phyloP scores from a whole-genome alignment of 805 yeast species.

The Cyberlindnera japonica region DNA sequence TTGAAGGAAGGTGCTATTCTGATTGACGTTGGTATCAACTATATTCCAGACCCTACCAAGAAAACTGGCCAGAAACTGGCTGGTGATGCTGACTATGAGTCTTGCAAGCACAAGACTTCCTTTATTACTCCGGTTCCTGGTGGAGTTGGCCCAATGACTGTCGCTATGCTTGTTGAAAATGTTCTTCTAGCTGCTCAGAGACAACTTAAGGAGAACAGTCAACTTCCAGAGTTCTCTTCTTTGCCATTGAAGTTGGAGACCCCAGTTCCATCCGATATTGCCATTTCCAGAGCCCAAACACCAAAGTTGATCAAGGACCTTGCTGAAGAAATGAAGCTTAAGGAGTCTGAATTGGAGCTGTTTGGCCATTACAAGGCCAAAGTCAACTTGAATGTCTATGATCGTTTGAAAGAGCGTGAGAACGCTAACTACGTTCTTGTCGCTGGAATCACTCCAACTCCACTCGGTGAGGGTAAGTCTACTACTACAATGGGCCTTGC shows the following conservation, averaged over 20 bases:
- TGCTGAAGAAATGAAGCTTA: constrained; percentile 66
- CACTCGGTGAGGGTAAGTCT: constrained; percentile 82
- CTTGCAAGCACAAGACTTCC: constrained; percentile 52
- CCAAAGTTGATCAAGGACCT: constrained; percentile 69
- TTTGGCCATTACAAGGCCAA: constrained; percentile 77
- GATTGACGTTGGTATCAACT: constrained; percentile 83
- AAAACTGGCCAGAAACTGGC: constrained; percentile 70
- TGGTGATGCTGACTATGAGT: constrained; percentile 71
- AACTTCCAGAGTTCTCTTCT: constrained; percentile 39
- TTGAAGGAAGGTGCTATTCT: constrained; percentile 63
- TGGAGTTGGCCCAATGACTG: constrained; percentile 92
- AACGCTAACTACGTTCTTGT: constrained; percentile 74
- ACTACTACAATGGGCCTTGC: constrained; percentile 82
- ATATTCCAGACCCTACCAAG: constrained; percentile 58
- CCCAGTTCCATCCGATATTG: constrained; percentile 82
- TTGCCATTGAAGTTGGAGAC: constrained; percentile 49
- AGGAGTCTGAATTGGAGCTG: constrained; percentile 66
- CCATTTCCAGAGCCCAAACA: constrained; percentile 68
- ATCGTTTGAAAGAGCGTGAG: constrained; percentile 53
- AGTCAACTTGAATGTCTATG: constrained; percentile 59
- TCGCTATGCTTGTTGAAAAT: constrained; percentile 74
- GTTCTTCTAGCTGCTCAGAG: constrained; percentile 66
- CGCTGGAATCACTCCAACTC: constrained; percentile 84
- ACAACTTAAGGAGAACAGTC: constrained; percentile 27
- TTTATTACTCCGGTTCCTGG: constrained; percentile 87